Base-by-base conservation (phyloP, 1,284 basidiomycete species). In the Erythrobasidium hasegawianum region DNA sequence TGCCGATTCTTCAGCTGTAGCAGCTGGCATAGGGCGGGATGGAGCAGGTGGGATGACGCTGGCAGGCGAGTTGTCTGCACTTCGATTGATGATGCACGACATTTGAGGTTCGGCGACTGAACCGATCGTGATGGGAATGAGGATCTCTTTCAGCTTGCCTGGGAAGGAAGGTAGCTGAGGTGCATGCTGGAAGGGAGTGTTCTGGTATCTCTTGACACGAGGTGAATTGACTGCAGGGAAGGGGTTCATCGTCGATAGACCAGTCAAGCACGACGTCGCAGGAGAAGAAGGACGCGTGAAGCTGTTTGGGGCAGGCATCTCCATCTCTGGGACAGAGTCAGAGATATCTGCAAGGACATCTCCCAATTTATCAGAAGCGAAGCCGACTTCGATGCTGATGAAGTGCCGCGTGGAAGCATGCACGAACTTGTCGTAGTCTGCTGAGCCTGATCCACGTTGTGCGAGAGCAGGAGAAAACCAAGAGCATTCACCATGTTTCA, bases 1-100 rank as follows among this genome's bases (percentile, higher is more conserved):
- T 41, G 61, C 87, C 33, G 86, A 90, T 40, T 65, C 55, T 54
- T 65, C 56, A 27, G 57, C 64, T 11, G 64, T 58, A 8, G 64
- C 64, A 26, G 56, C 57, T 13, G 55, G 55, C 49, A 24, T 16
- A 9, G 18, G 24, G 4, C 56, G 45, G 16, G 24, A 27, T 49
- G 64, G 56, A 14, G 56, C 27, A 18, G 56, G 47, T 22, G 57
- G 64, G 20, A 65, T 64, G n/a, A 64, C 61, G 43, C 33, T 49
- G 8, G 52, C 27, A 24, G 45, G 41, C 40, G 39, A 29, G 47
- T 33, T 33, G 18, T 50, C 59, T 13, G 59, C 26, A 9, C 33
- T 38, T 18, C 53, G 43, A 16, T 18, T 49, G 29, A 43, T 52
- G 55, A 73, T 52, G 61, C 72, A 71, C 4, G 66, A 64, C 52